Evolutionary conservation across 306 rosid genomes (phyloP).

Genomic region (Purshia tridentata): DNA sequence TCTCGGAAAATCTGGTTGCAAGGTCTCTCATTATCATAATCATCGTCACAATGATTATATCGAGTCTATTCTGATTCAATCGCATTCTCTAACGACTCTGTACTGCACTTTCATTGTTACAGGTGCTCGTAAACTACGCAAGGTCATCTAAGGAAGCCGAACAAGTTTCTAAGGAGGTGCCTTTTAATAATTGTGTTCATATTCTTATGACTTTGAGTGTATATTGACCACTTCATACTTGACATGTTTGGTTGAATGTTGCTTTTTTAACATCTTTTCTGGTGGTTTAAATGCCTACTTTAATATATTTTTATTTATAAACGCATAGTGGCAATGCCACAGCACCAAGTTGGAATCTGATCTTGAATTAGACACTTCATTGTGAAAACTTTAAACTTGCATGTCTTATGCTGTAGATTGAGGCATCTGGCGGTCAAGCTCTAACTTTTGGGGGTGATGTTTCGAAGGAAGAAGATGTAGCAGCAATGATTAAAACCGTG

Average conservation of each 20-base stretch:
- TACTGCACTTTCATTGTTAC: conserved; percentile 13
- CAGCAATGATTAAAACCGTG: conserved; percentile 84
- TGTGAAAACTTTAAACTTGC: neutral
- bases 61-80: neutral
- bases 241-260: neutral
- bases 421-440: conserved; percentile 84
- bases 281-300: neutral
- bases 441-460: conserved; percentile 82
- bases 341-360: neutral
- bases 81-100: neutral
- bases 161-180: conserved; percentile 87
- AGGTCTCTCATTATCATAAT: conserved; percentile 48
- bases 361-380: neutral
- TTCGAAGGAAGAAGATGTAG: conserved; percentile 80
- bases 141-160: conserved; percentile 92
- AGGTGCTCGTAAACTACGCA: conserved; percentile 91
- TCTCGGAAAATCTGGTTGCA: conserved; percentile 94
- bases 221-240: neutral
- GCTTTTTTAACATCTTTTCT: neutral
- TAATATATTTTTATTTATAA: neutral
- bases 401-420: conserved; percentile 48
- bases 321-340: neutral
- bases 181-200: neutral
- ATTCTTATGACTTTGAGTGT: neutral
- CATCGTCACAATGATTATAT: neutral